phyloP scores from a whole-genome alignment of 1,284 basidiomycete species.

The Ustilago sp. region DNA sequence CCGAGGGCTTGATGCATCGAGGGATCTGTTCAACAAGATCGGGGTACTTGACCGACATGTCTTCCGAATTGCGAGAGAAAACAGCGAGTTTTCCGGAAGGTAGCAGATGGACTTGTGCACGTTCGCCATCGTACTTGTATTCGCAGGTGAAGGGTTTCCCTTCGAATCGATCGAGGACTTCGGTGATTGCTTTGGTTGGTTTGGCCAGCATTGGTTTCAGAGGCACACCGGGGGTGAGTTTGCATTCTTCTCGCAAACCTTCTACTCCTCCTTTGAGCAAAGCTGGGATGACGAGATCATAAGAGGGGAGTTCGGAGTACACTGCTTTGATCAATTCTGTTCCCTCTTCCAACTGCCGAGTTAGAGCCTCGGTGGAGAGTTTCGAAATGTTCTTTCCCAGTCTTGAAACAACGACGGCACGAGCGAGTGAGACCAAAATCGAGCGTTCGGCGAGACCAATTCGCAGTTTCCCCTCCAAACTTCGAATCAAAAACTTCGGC shows the following conservation, averaged over 20 bases:
- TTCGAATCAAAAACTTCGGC: slow-evolving; percentile 95
- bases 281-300: slow-evolving; percentile 93
- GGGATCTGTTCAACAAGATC: slow-evolving; percentile 94
- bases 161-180: slow-evolving; percentile 97
- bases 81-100: slow-evolving; percentile 75
- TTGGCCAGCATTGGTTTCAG: slow-evolving; percentile 99
- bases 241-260: slow-evolving; percentile 80
- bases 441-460: slow-evolving; percentile 97
- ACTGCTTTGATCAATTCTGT: slow-evolving; percentile 86
- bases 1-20: slow-evolving; percentile 75
- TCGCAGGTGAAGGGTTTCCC: slow-evolving; percentile 96
- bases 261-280: slow-evolving; percentile 83
- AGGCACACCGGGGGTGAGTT: slow-evolving; percentile 90
- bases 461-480: slow-evolving; percentile 94
- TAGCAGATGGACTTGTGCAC: slow-evolving; percentile 77
- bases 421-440: slow-evolving; percentile 69
- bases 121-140: slow-evolving; percentile 99
- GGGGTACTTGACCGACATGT: slow-evolving; percentile 99
- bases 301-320: slow-evolving; percentile 93
- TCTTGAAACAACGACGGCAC: slow-evolving; percentile 57
- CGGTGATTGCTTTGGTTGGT: slow-evolving; percentile 98
- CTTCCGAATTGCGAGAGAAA: slow-evolving; percentile 97
- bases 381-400: slow-evolving; percentile 73
- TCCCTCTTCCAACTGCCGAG: slow-evolving; percentile 82
- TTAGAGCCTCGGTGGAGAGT: slow-evolving; percentile 78